These are phyloP conservation scores for Parastagonospora nodorum DNA, from an alignment of 2,329 filamentous ascomycete species.

Conservation along the genomic window DNA sequence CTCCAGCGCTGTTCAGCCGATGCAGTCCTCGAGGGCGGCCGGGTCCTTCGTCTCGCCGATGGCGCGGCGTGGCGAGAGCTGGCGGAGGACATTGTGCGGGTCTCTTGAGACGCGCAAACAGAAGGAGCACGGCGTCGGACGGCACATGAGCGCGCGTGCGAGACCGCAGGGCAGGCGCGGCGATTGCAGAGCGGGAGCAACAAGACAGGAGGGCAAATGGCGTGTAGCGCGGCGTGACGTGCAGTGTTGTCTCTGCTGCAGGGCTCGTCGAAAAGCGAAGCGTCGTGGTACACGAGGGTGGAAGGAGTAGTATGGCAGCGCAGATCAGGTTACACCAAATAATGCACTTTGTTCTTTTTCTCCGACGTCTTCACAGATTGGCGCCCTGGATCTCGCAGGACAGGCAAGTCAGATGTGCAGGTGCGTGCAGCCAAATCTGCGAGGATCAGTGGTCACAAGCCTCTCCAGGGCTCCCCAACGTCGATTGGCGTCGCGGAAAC, in stretches of 20 bases:
- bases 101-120: slow-evolving; percentile 42
- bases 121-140: slow-evolving; percentile 39
- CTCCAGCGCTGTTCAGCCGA: slow-evolving; percentile 33
- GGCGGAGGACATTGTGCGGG: slow-evolving; percentile 42
- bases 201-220: neutral
- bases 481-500: slow-evolving; percentile 16
- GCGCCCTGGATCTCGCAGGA: slow-evolving; percentile 12
- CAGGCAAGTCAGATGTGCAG: slow-evolving; percentile 18
- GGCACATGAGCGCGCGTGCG: slow-evolving; percentile 44
- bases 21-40: slow-evolving; percentile 40
- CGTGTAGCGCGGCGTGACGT: slow-evolving; percentile 15
- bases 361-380: neutral
- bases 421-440: slow-evolving; percentile 16
- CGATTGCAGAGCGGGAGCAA: neutral
- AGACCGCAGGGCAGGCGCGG: slow-evolving; percentile 23
- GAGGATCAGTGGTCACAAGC: slow-evolving; percentile 31
- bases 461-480: neutral
- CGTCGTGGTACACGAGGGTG: slow-evolving; percentile 22
- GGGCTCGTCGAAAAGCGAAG: slow-evolving; percentile 15
- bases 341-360: neutral
- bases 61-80: slow-evolving; percentile 39
- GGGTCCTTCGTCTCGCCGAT: slow-evolving; percentile 43
- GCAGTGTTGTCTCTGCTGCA: slow-evolving; percentile 15
- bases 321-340: neutral
- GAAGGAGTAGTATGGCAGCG: neutral